These are phyloP conservation scores for Chytriomyces sp. DNA, from an alignment of 192 early-diverging fungal genomes.

Conservation along the genomic window DNA sequence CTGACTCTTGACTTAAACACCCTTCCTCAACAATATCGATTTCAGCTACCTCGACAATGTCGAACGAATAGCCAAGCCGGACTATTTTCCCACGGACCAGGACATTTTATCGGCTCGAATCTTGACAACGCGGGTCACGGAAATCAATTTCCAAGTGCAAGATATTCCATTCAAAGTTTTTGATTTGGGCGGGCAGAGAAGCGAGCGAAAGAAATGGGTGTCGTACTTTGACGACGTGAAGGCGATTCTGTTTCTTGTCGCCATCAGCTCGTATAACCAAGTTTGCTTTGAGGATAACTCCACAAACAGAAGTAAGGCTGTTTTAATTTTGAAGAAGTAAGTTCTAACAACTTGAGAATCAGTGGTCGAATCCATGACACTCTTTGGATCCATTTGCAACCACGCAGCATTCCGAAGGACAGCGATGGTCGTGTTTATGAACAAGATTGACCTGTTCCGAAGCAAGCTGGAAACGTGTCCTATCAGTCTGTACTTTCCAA, in stretches of 20 bases:
- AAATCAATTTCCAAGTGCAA: constrained; percentile 87
- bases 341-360: constrained; percentile 41
- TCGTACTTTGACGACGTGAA: constrained; percentile 97
- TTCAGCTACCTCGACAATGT: constrained; percentile 84
- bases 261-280: constrained; percentile 95
- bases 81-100: constrained; percentile 90
- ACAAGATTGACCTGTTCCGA: constrained; percentile 69
- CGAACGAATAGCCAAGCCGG: constrained; percentile 76
- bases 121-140: constrained; percentile 94
- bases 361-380: constrained; percentile 49
- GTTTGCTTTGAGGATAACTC: constrained; percentile 56
- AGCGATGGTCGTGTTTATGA: constrained; percentile 65
- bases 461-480: constrained; percentile 49
- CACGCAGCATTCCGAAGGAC: constrained; percentile 52
- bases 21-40: too few relatives aligned
- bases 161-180: constrained; percentile 92
- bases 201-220: constrained; percentile 98
- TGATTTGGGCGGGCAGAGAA: constrained; percentile 97
- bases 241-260: constrained; percentile 94
- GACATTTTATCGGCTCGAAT: constrained; percentile 94
- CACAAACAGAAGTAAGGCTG: constrained; percentile 51
- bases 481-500: constrained; percentile 58
- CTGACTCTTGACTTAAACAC: too few relatives aligned
- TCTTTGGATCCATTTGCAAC: constrained; percentile 43
- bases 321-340: background rate